These are phyloP conservation scores for Kodamaea arcana DNA, from an alignment of 1,139 yeast genomes.

Conservation along the genomic window DNA sequence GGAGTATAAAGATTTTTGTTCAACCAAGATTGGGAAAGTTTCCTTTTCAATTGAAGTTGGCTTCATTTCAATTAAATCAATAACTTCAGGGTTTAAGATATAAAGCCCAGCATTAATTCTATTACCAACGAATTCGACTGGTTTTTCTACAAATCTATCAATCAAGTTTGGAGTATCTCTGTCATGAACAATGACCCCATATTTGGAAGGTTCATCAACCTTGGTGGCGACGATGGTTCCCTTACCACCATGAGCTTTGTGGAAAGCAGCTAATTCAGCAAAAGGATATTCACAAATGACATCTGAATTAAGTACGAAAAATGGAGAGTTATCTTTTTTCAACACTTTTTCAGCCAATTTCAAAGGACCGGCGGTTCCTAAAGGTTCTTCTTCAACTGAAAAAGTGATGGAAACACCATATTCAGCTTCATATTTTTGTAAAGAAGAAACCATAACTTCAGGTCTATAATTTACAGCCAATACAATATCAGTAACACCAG, in stretches of 20 bases:
- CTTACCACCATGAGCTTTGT: conserved; percentile 91
- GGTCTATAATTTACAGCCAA: conserved; percentile 99
- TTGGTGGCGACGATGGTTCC: conserved; percentile 99
- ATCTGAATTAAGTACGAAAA: conserved; percentile 96
- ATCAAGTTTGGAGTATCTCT: conserved; percentile 88
- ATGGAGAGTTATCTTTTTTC: conserved; percentile 92
- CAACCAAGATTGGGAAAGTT: conserved; percentile 96
- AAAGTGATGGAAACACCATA: conserved; percentile 94
- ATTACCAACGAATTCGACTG: conserved; percentile 97
- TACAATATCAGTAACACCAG: conserved; percentile 98
- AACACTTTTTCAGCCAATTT: conserved; percentile 93
- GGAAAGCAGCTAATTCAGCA: conserved; percentile 87
- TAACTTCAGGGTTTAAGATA: conserved; percentile 94
- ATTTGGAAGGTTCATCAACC: conserved; percentile 98
- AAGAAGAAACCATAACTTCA: conserved; percentile 95
- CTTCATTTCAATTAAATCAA: conserved; percentile 93
- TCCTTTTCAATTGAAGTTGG: conserved; percentile 99
- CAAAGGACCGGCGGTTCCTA: conserved; percentile 99
- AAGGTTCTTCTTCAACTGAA: conserved; percentile 98
- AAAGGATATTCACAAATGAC: conserved; percentile 99
- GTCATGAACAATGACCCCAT: conserved; percentile 98
- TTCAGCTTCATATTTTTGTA: conserved; percentile 89
- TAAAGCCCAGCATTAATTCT: conserved; percentile 97
- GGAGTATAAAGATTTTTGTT: conserved; percentile 82
- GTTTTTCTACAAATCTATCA: conserved; percentile 98